These are phyloP conservation scores for carrot (Daucus carota) DNA, from an alignment of 129 eudicot species.

Conservation along the genomic window DNA sequence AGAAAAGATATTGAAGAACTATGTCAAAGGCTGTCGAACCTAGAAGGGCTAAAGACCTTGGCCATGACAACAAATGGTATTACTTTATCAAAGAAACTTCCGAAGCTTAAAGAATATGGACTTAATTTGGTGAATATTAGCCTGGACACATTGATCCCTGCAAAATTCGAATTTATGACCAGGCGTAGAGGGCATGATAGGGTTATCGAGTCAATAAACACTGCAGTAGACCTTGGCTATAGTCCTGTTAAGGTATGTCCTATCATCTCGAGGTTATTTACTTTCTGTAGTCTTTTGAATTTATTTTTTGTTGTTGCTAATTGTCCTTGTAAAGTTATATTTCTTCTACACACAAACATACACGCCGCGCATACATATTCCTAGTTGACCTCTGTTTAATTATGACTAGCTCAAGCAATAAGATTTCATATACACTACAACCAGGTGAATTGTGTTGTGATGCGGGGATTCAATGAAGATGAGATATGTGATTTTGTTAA, in stretches of 20 bases:
- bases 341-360: background rate
- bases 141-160: slow-evolving; percentile 88
- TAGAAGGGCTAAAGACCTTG: slow-evolving; percentile 72
- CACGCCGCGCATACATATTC: too few species aligned
- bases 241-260: slow-evolving; percentile 79
- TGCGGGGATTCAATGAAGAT: slow-evolving; percentile 98
- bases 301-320: background rate
- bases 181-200: slow-evolving; percentile 87
- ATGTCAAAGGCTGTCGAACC: slow-evolving; percentile 59
- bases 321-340: background rate
- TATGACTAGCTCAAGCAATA: background rate
- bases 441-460: slow-evolving; percentile 94
- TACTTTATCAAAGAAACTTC: slow-evolving; percentile 62
- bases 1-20: slow-evolving; percentile 84
- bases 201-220: slow-evolving; percentile 72
- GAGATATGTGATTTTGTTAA: slow-evolving; percentile 93
- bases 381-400: background rate
- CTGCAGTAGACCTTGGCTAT: slow-evolving; percentile 74
- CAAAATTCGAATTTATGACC: slow-evolving; percentile 92
- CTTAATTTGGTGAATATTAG: slow-evolving; percentile 78
- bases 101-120: slow-evolving; percentile 68
- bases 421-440: background rate
- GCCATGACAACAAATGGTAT: slow-evolving; percentile 96
- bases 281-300: background rate
- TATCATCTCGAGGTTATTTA: background rate